Base-by-base conservation (phyloP, 2,329 filamentous ascomycete genomes). In the Purpureocillium lavendulum region DNA sequence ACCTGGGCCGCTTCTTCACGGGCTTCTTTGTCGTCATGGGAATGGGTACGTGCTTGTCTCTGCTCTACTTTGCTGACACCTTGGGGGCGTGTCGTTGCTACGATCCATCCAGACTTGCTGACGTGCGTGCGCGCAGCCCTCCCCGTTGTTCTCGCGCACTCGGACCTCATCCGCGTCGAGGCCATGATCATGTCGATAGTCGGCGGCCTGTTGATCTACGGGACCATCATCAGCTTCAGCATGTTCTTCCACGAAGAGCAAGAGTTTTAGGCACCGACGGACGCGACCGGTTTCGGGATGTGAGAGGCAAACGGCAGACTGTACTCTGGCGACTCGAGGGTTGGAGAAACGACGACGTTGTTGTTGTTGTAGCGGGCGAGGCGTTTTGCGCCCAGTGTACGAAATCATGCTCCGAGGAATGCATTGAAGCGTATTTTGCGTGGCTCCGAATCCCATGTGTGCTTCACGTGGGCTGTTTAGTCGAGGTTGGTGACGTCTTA, bases 181-280 rank as follows among this genome's bases (percentile, higher is more conserved):
- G 92, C 92, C 36, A 94, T 95, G 81, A 69, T 87, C 59, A 98
- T 98, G 92, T 94, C 86, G 38, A 84, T 98, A 52, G 67, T 90
- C 38, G 92, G 92, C 21, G 92, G 92, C 38, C 70, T 96, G 43
- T 69, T 98, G 59, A 98, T 98, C 60, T 98, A 98, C 66, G 87
- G 87, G 41, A 98, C 92, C 36, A 96, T 98, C 59, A 94, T 98
- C 66, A 92, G 85, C 67, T 98, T 98, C 64, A 83, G 85, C 49
- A 85, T 96, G 80, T 98, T 97, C 70, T 98, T 98, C 73, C 84
- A 90, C 60, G 89, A 97, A 65, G 88, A 97, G 61, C 85, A 94
- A 58, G 92, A 97, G 54, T 98, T 97, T 62, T 97, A 66, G 67
- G 54, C 33, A 17, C 17, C 12, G 11, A 12, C 29, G 11, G 29